phyloP scores from a whole-genome alignment of 768 basidiomycete species.

The Hericium erinaceus region DNA sequence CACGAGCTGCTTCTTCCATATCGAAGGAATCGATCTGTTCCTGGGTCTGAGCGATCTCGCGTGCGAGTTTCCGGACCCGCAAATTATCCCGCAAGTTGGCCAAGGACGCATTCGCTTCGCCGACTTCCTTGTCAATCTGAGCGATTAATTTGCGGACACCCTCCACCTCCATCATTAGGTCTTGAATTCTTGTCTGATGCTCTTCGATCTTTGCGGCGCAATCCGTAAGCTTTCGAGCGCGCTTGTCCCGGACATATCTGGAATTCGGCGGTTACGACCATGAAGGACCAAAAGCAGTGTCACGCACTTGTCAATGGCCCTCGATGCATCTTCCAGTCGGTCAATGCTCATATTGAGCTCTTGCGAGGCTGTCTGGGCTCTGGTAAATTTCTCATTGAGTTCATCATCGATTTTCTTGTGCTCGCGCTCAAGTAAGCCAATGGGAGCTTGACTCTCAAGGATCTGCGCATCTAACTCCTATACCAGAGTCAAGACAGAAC shows the following conservation, averaged over 20 bases:
- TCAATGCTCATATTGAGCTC: conserved; percentile 60
- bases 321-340: conserved; percentile 50
- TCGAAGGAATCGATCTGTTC: conserved; percentile 67
- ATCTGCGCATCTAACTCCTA: conserved; percentile 61
- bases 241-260: conserved; percentile 71
- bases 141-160: conserved; percentile 35
- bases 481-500: background rate
- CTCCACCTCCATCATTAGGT: conserved; percentile 32
- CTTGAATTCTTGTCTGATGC: conserved; percentile 35
- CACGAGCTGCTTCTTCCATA: conserved; percentile 79
- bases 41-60: conserved; percentile 59
- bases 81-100: conserved; percentile 79
- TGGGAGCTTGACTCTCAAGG: conserved; percentile 51
- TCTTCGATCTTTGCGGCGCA: conserved; percentile 45
- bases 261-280: background rate
- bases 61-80: conserved; percentile 57
- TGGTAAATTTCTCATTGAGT: conserved; percentile 35
- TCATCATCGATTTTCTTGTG: conserved; percentile 41
- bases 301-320: conserved; percentile 54
- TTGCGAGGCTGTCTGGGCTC: conserved; percentile 48
- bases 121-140: conserved; percentile 68
- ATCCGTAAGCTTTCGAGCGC: conserved; percentile 49
- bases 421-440: conserved; percentile 51
- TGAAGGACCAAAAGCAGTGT: background rate
- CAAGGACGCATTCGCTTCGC: conserved; percentile 58